Base-by-base conservation (phyloP, 345 rosid species). In the Dovyalis caffra region DNA sequence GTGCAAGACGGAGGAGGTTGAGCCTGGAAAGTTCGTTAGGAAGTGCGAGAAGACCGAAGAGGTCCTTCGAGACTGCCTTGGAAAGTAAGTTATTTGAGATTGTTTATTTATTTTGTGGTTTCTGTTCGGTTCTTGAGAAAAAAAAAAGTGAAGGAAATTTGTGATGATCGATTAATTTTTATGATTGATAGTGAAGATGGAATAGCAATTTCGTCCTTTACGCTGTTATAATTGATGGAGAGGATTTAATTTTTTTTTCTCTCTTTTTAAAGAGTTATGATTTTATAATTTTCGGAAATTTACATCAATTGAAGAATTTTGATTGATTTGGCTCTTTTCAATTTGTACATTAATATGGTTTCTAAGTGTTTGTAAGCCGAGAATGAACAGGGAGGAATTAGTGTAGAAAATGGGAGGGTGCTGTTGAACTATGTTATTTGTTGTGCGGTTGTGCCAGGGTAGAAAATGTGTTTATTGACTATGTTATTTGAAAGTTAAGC, bases 1-100 rank as follows among this genome's bases (percentile, higher is more conserved):
- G 77, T 93, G 99, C 88, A 86, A 72, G 74, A 95, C 98, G 69
- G 93, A 93, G 83, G 96, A 93, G 90, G 92, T 91, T 38, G 99
- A 89, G 81, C 90, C 94, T 21, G 97, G 98, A 35, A 91, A 80
- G 66, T 93, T 95, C 83, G 43, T 95, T 16, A 74, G 88, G 18
- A 95, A 91, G 91, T 95, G 99, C 84, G 90, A 95, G 80, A 91
- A 85, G 81, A 89, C 93, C 7, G 92, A 93, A 71, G 89, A 93
- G 84, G 31, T 93, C 65, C 87, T 91, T 72, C 84, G 89, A 32
- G 86, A 86, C 31, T 95, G 99, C 84, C 40, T 88, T 28, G 95
- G 98, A 40, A 90, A 81, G 98, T 95, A 80, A 76, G 28, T 57
- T 28, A 14, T 70, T 68, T 53, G 2, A 61, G 28, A 20, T 29